A percentile compares a stretch with the other conserved stretches of the same genome.
phyloP scores from a whole-genome alignment of 768 basidiomycete species.

The Tremella fuciformis region DNA sequence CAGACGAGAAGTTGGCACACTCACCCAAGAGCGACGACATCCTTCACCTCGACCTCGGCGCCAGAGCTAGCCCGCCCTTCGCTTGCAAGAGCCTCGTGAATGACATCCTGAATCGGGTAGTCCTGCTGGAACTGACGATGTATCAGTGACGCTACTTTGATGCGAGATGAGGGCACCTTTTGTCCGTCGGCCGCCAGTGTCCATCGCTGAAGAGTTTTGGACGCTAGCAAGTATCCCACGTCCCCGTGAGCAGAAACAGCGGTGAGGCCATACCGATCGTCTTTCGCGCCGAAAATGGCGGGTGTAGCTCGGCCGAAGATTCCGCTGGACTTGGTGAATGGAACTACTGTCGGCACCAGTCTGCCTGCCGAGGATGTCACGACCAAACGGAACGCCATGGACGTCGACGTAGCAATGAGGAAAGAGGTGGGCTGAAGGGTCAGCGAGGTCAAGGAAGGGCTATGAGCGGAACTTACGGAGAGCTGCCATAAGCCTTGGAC shows the following conservation, averaged over 20 bases:
- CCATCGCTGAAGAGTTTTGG: constrained; percentile 31
- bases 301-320: constrained; percentile 48
- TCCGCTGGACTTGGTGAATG: constrained; percentile 38
- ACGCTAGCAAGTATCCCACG: constrained; percentile 21
- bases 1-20: not conserved
- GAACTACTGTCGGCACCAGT: constrained; percentile 27
- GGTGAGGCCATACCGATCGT: constrained; percentile 29
- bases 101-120: constrained; percentile 34
- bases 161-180: constrained; percentile 19
- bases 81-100: constrained; percentile 38
- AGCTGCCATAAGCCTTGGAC: constrained; percentile 32
- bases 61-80: constrained; percentile 37
- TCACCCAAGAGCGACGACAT: constrained; percentile 34
- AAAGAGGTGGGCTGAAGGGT: constrained; percentile 34
- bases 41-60: constrained; percentile 42
- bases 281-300: constrained; percentile 33
- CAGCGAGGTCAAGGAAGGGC: constrained; percentile 1
- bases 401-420: constrained; percentile 43
- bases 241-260: constrained; percentile 31
- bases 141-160: not conserved
- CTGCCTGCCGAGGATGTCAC: constrained; percentile 44
- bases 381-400: constrained; percentile 42
- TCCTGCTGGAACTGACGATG: constrained; percentile 30
- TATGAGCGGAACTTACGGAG: constrained; percentile 26
- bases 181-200: constrained; percentile 24